phyloP scores from a whole-genome alignment of 2,329 filamentous ascomycete species.

The Sarocladium oryzae region DNA sequence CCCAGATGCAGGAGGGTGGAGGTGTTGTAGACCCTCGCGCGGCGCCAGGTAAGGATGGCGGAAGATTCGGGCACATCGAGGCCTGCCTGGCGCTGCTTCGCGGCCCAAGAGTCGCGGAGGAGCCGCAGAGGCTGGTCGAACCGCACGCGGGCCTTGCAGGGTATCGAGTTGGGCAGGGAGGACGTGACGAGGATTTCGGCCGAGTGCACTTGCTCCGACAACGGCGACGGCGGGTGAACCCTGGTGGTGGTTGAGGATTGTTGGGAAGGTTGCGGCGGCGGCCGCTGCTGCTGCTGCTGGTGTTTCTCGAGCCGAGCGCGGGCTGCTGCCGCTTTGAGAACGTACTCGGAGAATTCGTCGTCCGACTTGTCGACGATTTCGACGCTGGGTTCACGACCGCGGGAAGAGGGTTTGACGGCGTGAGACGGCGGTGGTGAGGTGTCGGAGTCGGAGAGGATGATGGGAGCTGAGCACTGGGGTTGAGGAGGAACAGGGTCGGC shows the following conservation, averaged over 20 bases:
- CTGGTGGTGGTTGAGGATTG: too few relatives aligned
- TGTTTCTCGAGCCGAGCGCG: slow-evolving; percentile 19
- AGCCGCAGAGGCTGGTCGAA: slow-evolving; percentile 61
- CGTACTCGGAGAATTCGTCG: slow-evolving; percentile 39
- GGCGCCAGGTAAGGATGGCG: slow-evolving; percentile 75
- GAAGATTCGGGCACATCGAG: slow-evolving; percentile 36
- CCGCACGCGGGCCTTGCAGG: slow-evolving; percentile 54
- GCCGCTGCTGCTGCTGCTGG: not conserved
- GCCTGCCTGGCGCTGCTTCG: slow-evolving; percentile 42
- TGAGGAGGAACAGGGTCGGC: slow-evolving; percentile 4
- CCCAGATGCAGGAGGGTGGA: slow-evolving; percentile 66
- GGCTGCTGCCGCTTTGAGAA: slow-evolving; percentile 33
- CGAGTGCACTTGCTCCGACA: too few relatives aligned
- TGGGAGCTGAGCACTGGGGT: slow-evolving; percentile 11
- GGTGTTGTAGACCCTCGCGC: slow-evolving; percentile 64
- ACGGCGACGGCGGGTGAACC: too few relatives aligned
- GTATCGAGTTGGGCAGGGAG: slow-evolving; percentile 50
- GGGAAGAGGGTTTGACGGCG: slow-evolving; percentile 9
- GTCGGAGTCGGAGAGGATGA: slow-evolving; percentile 28
- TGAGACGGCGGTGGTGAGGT: slow-evolving; percentile 17
- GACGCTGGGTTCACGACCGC: slow-evolving; percentile 11
- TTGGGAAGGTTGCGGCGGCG: not conserved
- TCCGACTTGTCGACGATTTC: slow-evolving; percentile 23
- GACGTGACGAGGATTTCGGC: slow-evolving; percentile 48
- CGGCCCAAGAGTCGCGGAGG: slow-evolving; percentile 64